Conservation (phyloP, 75 land plant species). For the Sequoia sempervirens region DNA sequence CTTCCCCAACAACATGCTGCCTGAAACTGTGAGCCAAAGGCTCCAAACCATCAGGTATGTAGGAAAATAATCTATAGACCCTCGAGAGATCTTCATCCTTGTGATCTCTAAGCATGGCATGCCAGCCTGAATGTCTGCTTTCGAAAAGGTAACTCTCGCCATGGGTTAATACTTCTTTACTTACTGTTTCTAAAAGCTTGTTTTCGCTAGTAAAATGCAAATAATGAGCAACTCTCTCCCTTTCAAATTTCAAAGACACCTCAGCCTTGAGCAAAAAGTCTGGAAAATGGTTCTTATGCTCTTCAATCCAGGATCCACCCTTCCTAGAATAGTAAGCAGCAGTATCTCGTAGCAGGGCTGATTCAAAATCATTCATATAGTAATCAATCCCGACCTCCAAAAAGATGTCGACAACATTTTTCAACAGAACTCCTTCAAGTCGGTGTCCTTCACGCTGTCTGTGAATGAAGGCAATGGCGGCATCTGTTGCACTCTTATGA, state of each 20-base stretch:
- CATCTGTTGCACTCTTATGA: conserved; percentile 83
- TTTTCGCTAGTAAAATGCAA: conserved; percentile 78
- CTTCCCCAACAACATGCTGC: background rate
- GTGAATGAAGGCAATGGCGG: conserved; percentile 83
- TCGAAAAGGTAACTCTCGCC: background rate
- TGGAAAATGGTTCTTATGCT: conserved; percentile 75
- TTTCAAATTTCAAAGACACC: conserved; percentile 77
- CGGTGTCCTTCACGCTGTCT: conserved; percentile 90
- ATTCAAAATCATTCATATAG: conserved; percentile 82
- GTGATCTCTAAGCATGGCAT: background rate
- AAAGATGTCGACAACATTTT: conserved; percentile 82
- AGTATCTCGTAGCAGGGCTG: conserved; percentile 65
- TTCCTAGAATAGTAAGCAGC: conserved; percentile 77
- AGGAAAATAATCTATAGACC: background rate
- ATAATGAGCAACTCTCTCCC: conserved; percentile 75
- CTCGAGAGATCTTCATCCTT: background rate
- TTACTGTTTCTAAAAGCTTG: conserved; percentile 87
- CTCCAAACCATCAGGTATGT: background rate
- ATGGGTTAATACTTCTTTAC: conserved; percentile 59
- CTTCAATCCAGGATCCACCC: conserved; percentile 79
- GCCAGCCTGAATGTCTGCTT: background rate
- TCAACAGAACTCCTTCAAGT: conserved; percentile 73
- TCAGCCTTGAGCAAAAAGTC: conserved; percentile 88
- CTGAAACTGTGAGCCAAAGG: background rate
- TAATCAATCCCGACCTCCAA: conserved; percentile 69